phyloP scores from a whole-genome alignment of 306 rosid genomes.

The Prunus kanzakura region DNA sequence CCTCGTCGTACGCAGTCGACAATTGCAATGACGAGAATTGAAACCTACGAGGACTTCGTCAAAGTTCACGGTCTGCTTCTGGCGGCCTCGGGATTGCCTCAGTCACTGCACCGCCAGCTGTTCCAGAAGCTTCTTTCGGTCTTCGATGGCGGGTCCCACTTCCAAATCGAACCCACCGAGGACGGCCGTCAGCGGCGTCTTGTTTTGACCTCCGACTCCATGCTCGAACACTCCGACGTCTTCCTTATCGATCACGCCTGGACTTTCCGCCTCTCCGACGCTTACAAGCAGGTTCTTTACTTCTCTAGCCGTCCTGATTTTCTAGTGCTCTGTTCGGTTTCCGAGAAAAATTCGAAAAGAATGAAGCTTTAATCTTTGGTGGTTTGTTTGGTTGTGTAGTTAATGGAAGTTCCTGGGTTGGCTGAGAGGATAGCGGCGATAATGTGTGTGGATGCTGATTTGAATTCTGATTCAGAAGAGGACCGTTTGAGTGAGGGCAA shows the following conservation, averaged over 20 bases:
- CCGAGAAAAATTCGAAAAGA: not conserved
- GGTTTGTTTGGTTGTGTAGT: slow-evolving; percentile 39
- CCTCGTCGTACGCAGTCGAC: slow-evolving; percentile 4
- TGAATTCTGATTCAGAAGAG: slow-evolving; percentile 43
- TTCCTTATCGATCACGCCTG: slow-evolving; percentile 95
- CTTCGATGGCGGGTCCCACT: slow-evolving; percentile 79
- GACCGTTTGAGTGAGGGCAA: slow-evolving; percentile 16
- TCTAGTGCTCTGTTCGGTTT: slow-evolving; percentile 4
- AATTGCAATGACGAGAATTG: slow-evolving; percentile 47
- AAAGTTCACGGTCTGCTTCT: slow-evolving; percentile 68
- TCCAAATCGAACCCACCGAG: slow-evolving; percentile 67
- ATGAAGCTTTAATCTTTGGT: not conserved
- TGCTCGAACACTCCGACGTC: slow-evolving; percentile 55
- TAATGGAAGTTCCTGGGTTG: slow-evolving; percentile 77
- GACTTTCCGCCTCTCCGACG: slow-evolving; percentile 93
- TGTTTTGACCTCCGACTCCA: slow-evolving; percentile 50
- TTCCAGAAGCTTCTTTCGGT: slow-evolving; percentile 66
- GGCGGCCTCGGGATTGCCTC: slow-evolving; percentile 70
- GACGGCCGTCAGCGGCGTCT: slow-evolving; percentile 64
- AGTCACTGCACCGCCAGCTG: slow-evolving; percentile 50
- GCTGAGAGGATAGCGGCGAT: slow-evolving; percentile 86
- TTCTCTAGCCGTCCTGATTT: not conserved
- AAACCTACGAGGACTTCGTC: slow-evolving; percentile 67
- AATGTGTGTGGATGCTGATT: slow-evolving; percentile 70
- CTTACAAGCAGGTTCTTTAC: slow-evolving; percentile 64